Evolutionary conservation across 169 alveolate species (phyloP).

Genomic region (Fabrea salina): DNA sequence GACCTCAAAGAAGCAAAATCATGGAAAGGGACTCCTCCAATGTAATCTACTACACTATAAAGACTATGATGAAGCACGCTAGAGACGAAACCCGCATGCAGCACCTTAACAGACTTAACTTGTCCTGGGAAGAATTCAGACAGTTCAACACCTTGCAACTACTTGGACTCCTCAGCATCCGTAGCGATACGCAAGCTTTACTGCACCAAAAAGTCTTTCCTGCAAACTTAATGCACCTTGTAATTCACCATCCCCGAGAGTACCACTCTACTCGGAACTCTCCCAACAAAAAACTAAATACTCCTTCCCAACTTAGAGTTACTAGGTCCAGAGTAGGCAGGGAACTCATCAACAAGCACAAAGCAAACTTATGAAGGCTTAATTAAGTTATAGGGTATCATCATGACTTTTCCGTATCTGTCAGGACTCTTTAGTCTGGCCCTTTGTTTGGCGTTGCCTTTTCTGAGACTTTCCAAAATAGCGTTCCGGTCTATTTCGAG

Average conservation of each 20-base stretch:
- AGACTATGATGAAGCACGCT: slow-evolving; percentile 15
- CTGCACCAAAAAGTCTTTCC: slow-evolving; percentile 18
- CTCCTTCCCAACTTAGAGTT: no score
- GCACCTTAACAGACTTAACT: not conserved
- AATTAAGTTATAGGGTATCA: not conserved
- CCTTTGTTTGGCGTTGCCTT: not conserved
- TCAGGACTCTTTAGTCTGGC: slow-evolving; percentile 28
- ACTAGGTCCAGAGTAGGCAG: no score
- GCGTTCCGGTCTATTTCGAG: not conserved
- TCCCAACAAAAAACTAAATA: no score
- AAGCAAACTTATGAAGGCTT: not conserved
- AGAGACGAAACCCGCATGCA: slow-evolving; percentile 4
- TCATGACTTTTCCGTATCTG: slow-evolving; percentile 9
- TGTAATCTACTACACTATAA: slow-evolving; percentile 20
- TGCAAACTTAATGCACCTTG: slow-evolving; percentile 8
- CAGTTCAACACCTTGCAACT: slow-evolving; percentile 13
- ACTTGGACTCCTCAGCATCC: slow-evolving; percentile 14
- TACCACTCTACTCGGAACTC: no score
- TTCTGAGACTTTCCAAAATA: slow-evolving; percentile 19
- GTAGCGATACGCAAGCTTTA: not conserved
- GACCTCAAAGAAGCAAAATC: not conserved
- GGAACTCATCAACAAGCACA: no score
- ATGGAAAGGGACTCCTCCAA: slow-evolving; percentile 13
- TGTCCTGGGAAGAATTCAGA: slow-evolving; percentile 11
- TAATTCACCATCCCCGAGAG: no score